Conservation (phyloP, 2,329 filamentous ascomycete genomes). For the Fusarium sp. region DNA sequence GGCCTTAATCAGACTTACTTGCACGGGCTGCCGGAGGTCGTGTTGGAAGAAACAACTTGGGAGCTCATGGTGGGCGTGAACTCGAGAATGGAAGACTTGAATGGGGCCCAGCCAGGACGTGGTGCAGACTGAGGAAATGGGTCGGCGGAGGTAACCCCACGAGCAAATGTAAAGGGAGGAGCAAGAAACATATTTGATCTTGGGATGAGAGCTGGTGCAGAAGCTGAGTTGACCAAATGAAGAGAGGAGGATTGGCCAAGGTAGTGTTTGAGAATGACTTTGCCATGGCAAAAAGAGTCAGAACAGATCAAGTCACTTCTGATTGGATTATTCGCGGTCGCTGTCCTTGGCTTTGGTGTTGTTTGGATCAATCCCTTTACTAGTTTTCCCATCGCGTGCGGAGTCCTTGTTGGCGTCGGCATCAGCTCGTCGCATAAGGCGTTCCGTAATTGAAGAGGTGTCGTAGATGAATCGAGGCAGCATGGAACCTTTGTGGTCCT, state of each 20-base stretch:
- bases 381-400: background rate
- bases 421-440: background rate
- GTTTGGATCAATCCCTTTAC: background rate
- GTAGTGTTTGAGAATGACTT: background rate
- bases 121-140: background rate
- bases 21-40: background rate
- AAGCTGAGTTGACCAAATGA: background rate
- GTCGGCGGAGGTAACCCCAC: background rate
- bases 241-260: background rate
- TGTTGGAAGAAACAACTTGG: background rate
- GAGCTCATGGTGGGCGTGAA: background rate
- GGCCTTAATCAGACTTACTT: background rate
- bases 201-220: background rate
- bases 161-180: background rate
- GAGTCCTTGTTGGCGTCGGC: background rate
- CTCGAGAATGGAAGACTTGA: background rate
- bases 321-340: background rate
- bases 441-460: constrained; percentile 11
- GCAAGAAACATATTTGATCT: background rate
- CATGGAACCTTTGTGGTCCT: background rate
- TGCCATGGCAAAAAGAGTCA: background rate
- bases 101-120: background rate
- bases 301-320: background rate
- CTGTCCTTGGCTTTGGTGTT: background rate
- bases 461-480: constrained; percentile 13